Evolutionary conservation across 2,329 filamentous ascomycete species (phyloP), one percentile per base, ranked within the genome.

Genomic region (Reticulascus tulasneorum): DNA sequence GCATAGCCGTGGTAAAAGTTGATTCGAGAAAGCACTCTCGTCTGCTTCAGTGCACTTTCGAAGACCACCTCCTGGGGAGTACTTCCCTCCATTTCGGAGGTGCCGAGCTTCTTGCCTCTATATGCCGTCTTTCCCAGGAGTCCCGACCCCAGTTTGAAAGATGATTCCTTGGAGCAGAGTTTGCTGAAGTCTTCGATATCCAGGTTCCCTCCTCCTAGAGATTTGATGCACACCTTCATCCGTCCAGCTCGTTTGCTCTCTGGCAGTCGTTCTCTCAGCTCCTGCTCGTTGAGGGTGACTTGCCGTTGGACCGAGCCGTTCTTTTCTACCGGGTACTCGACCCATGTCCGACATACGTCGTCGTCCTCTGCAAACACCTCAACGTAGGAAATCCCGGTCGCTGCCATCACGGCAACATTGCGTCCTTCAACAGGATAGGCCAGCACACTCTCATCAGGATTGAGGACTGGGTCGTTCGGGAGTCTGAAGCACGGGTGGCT

Each of bases 401-500:
- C 71, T 4, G 91, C 86, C 25, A 85, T 89, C 13, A 90, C 73
- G 26, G 93, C 66, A 11, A 93, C 75, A 37, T 81, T 83, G 9
- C 82, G 80, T 42, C 80, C 80, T 39, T 94, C 90, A 1, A 91
- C 79, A 0, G 85, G 80, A 81, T 87, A 97, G 1, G 86, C 86
- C 52, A 94, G 87, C 2, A 96, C 76, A 46, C 86, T 89, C 23
- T 77, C 76, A 48, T 96, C 90, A 2, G 71, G 62, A 44, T 69
- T 74, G 24, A 75, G 57, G 12, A 75, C 64, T 6, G 75, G 63
- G 50, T 97, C 93, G 37, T 79, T 83, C 1, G 90, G 87, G 34
- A 94, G 74, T 36, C 82, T 75, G 68, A 98, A 97, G 57, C 86
- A 89, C 5, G 90, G 88, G 54, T 98, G 93, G 48, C 82, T 84